Percentiles rank a stretch among this genome's conserved stretches.
Evolutionary conservation across 1,284 basidiomycete genomes (phyloP).

Genomic region (Pisolithus thermaeus): DNA sequence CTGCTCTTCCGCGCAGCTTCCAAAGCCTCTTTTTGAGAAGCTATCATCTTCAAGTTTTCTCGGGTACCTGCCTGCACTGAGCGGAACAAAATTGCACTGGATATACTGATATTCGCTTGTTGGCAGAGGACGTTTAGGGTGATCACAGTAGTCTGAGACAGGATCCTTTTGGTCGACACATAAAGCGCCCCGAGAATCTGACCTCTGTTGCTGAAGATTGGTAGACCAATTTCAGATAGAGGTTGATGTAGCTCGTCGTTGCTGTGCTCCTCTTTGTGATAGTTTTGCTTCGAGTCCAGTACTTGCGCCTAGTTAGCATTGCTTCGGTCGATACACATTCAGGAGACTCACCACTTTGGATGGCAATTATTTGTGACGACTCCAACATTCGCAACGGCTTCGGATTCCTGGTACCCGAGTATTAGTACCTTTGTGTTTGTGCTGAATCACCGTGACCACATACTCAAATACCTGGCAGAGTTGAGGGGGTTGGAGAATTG

Average conservation of each 20-base stretch:
- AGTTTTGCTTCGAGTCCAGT: constrained; percentile 56
- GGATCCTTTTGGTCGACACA: constrained; percentile 56
- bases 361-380: constrained; percentile 57
- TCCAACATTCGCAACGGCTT: constrained; percentile 50
- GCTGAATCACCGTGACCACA: constrained; percentile 11
- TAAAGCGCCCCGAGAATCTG: constrained; percentile 50
- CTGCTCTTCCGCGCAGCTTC: constrained; percentile 62
- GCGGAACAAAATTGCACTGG: constrained; percentile 66
- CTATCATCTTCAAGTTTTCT: constrained; percentile 71
- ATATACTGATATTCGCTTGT: constrained; percentile 67
- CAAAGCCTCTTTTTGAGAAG: constrained; percentile 57
- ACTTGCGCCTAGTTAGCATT: constrained; percentile 32
- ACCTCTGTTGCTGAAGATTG: constrained; percentile 65
- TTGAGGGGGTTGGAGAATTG: constrained; percentile 54
- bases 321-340: neutral
- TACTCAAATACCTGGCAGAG: constrained; percentile 66
- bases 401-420: constrained; percentile 42
- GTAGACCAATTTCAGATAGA: constrained; percentile 60
- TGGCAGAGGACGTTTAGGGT: constrained; percentile 62
- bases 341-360: constrained; percentile 49
- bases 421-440: neutral
- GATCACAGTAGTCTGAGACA: constrained; percentile 54
- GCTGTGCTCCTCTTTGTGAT: constrained; percentile 58
- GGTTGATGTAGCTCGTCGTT: constrained; percentile 48
- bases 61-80: constrained; percentile 65